phyloP scores from a whole-genome alignment of 2,329 filamentous ascomycete species.

The Calonectria ilicicola region DNA sequence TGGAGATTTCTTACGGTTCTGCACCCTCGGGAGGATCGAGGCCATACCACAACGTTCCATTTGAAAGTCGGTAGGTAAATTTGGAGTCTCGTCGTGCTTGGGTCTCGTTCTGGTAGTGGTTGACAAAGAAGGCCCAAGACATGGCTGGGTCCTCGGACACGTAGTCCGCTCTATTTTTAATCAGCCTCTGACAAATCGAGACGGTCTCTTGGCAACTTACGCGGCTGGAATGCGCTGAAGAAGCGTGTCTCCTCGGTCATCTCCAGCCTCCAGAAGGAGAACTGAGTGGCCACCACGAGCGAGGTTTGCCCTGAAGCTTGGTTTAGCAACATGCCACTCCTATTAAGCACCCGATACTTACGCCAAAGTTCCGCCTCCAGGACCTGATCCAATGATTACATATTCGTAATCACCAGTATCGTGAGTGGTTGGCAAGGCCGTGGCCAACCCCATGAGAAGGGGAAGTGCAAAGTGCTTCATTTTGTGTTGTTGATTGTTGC shows the following conservation, averaged over 20 bases:
- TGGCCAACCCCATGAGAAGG: slow-evolving; percentile 8
- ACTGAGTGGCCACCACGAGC: slow-evolving; percentile 67
- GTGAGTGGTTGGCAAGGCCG: slow-evolving; percentile 7
- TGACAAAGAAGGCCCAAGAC: slow-evolving; percentile 70
- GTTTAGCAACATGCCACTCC: neutral
- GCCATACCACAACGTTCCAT: slow-evolving; percentile 33
- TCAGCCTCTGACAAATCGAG: neutral
- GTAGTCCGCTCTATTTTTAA: slow-evolving; percentile 1
- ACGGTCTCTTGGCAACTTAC: slow-evolving; percentile 16
- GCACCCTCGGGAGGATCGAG: slow-evolving; percentile 48
- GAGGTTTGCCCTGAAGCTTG: slow-evolving; percentile 54
- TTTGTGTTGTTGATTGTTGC: neutral
- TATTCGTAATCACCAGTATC: slow-evolving; percentile 60
- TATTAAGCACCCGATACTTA: neutral
- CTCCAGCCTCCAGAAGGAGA: slow-evolving; percentile 68
- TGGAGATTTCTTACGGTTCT: slow-evolving; percentile 26
- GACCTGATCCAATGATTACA: slow-evolving; percentile 68
- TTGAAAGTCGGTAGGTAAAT: slow-evolving; percentile 32
- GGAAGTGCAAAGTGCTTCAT: slow-evolving; percentile 3
- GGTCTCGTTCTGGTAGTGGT: slow-evolving; percentile 60
- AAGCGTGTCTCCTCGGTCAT: slow-evolving; percentile 56
- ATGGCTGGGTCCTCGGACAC: slow-evolving; percentile 31
- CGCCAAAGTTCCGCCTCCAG: slow-evolving; percentile 66
- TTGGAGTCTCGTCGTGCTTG: slow-evolving; percentile 35
- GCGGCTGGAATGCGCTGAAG: slow-evolving; percentile 28